Evolutionary conservation across 2,329 filamentous ascomycete species (phyloP).

Genomic region (Fusarium sp.): DNA sequence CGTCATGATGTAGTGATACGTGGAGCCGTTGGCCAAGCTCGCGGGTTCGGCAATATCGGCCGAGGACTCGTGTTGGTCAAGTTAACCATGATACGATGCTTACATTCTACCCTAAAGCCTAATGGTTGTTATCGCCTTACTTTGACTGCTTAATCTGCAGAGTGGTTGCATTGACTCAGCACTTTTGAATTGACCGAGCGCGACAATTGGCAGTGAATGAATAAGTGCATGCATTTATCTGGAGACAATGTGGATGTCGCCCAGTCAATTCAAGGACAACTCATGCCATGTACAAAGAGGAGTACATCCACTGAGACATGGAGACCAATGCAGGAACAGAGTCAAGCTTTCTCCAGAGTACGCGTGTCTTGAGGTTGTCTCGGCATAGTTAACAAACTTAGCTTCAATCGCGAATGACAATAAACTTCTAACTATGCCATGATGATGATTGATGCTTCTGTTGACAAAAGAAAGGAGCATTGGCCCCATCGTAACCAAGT

Average conservation of each 20-base stretch:
- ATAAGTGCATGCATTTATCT: neutral
- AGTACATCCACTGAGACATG: neutral
- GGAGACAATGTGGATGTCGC: neutral
- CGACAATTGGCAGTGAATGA: no score
- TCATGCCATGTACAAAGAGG: neutral
- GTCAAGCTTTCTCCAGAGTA: neutral
- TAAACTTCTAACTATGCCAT: neutral
- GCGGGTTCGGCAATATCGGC: constrained; percentile 9
- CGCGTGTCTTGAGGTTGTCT: neutral
- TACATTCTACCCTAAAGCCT: constrained; percentile 16
- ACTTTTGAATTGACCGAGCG: no score
- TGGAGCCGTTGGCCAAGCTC: constrained; percentile 6
- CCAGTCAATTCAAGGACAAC: neutral
- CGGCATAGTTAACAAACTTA: neutral
- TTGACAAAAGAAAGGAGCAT: neutral
- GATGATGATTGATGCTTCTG: neutral
- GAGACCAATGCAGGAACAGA: constrained; percentile 23
- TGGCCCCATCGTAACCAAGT: neutral
- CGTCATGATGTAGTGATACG: constrained; percentile 4
- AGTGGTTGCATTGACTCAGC: neutral
- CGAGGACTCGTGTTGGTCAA: neutral
- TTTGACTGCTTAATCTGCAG: neutral
- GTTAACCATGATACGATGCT: constrained; percentile 12
- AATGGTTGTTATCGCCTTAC: neutral
- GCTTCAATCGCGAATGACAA: neutral